Evolutionary conservation across 805 yeast genomes (phyloP), one percentile per base, ranked within the genome.

Genomic region (Clavispora fructus): DNA sequence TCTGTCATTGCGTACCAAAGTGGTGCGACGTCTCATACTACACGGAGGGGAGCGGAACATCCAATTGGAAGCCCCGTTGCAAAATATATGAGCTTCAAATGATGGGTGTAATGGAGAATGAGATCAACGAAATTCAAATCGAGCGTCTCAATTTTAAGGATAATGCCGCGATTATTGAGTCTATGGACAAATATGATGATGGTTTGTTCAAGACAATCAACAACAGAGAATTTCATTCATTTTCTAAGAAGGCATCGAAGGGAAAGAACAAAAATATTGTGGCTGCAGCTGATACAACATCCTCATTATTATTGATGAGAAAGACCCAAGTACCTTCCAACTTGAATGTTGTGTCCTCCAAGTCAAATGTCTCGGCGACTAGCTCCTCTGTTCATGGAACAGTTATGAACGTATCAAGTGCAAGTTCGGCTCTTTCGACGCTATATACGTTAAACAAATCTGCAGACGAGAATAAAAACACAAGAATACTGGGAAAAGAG

Each of bases 71-170:
- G n/a, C 97, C 99, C 0, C 73, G 94, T 31, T 90, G 97, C 64
- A 89, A 88, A 57, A 91, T 94, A 42, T 92, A 94, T 63, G 98
- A 92, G 58, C 67, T 94, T 16, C 98, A 94, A 62, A 94, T 94
- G 97, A 92, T 92, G 95, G 98, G 98, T 0, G 78, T 94, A 7
- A 89, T 92, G 84, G 98, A 92, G 57, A 88, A 87, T 56, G 97
- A 94, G 58, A 71, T 83, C 47, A 80, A 82, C 52, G 80, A 85
- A 11, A 78, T 85, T 7, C 78, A 82, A 8, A 77, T 91, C 10
- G 83, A 82, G 14, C 75, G 83, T 42, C 65, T 90, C 42, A 74
- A 70, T 11, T 63, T 50, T 41, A 58, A 39, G 46, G 59, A 51
- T 25, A 60, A 67, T 6, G 61, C 61, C 41, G 70, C 83, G 0